Evolutionary conservation across 805 yeast species (phyloP).

Genomic region (Blastobotrys mokoenaii): DNA sequence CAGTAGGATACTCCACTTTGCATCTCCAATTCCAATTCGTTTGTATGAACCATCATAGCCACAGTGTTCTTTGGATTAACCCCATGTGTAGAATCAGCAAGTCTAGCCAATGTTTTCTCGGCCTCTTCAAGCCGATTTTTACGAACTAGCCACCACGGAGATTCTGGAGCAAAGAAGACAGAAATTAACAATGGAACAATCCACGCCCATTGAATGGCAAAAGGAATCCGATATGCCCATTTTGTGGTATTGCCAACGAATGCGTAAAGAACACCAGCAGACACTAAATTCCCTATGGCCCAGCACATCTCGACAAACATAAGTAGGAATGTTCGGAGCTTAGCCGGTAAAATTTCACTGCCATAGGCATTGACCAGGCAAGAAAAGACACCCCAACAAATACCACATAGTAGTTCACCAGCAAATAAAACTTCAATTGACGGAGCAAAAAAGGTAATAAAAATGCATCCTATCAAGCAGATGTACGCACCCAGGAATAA

Average conservation of each 20-base stretch:
- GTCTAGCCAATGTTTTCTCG: conserved; percentile 30
- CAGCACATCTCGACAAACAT: conserved; percentile 45
- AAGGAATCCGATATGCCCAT: conserved; percentile 13
- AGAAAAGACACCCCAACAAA: conserved; percentile 48
- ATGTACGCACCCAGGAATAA: conserved; percentile 32
- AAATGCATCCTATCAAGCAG: conserved; percentile 32
- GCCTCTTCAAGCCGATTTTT: conserved; percentile 37
- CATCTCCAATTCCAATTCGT: conserved; percentile 25
- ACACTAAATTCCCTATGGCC: conserved; percentile 49
- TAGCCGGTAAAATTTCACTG: conserved; percentile 47
- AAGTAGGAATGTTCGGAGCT: conserved; percentile 39
- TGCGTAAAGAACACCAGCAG: conserved; percentile 42
- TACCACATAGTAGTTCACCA: conserved; percentile 30
- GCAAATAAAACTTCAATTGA: conserved; percentile 28
- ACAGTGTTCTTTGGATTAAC: conserved; percentile 16
- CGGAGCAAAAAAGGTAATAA: conserved; percentile 39
- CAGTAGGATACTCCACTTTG: conserved; percentile 16
- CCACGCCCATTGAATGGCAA: conserved; percentile 17
- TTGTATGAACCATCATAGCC: conserved; percentile 32
- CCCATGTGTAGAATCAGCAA: conserved; percentile 17
- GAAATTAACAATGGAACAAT: conserved; percentile 14
- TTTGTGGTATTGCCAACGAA: conserved; percentile 15
- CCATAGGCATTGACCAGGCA: conserved; percentile 44
- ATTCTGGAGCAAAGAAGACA: conserved; percentile 39
- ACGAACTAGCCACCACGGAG: conserved; percentile 45